Evolutionary conservation across 1,284 basidiomycete species (phyloP), one percentile per base, ranked within the genome.

Genomic region (Moesziomyces aphidis): DNA sequence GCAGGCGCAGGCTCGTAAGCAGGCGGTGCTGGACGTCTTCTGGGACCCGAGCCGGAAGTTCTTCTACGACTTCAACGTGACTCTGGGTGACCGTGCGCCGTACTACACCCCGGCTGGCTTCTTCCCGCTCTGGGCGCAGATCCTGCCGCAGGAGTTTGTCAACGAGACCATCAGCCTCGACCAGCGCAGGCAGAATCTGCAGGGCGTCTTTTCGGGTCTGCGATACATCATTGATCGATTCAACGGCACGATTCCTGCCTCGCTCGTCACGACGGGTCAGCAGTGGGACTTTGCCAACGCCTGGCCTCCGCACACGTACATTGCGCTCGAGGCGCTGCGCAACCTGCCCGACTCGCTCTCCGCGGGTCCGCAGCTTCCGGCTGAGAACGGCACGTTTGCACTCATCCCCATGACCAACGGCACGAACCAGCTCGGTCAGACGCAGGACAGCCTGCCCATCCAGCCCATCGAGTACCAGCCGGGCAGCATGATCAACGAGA

Each of bases 101-200:
- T 83, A 93, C 50, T 94, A 90, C 86, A 89, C 89, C 17, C 87
- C 87, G 0, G 93, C 92, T 2, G 90, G 90, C 1, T 93, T 92
- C 85, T 95, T 93, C 85, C 93, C 95, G 0, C 87, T 92, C 51
- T 96, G 95, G 95, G 91, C 89, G 58, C 91, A 90, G 24, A 93
- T 97, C 79, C 87, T 93, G 52, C 94, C 94, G 0, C 81, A 88
- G 19, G 91, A 92, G 73, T 80, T 96, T 11, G 83, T 89, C 19
- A 81, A 85, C 24, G 90, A 89, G 76, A 84, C 86, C 59, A 83
- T 82, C 26, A 60, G 68, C 22, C 82, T 87, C 45, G 61, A 72
- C 28, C 55, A 69, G 56, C 60, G 66, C 9, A 26, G 65, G 15
- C 48, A 67, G 53, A 60, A 65, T 39, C 50, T 76, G 52, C 83